Evolutionary conservation across 495 filamentous ascomycete species (phyloP).

Genomic region (Daldinia bambusicola): DNA sequence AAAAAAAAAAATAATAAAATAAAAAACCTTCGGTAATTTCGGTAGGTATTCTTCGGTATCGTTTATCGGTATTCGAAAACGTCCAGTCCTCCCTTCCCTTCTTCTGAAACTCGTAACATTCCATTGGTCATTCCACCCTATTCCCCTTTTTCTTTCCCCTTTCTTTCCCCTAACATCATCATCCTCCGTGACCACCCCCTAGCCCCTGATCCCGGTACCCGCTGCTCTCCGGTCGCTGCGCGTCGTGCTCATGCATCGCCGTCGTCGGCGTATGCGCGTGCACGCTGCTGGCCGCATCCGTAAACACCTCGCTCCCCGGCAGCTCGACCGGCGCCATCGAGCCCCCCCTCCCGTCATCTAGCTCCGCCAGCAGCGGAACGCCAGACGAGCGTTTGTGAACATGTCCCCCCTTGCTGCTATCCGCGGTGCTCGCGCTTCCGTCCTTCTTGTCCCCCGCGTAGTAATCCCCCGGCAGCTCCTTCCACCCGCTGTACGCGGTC

Average conservation of each 20-base stretch:
- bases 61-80: too few relatives aligned
- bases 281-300: slow-evolving; percentile 1
- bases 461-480: slow-evolving; percentile 24
- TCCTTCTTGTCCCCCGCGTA: slow-evolving; percentile 10
- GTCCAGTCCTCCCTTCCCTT: too few relatives aligned
- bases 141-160: neutral
- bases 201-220: slow-evolving; percentile 1
- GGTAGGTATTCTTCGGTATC: too few relatives aligned
- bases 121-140: neutral
- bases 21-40: too few relatives aligned
- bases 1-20: too few relatives aligned
- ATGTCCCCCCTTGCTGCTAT: too few relatives aligned
- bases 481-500: slow-evolving; percentile 21
- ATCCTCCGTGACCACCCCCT: neutral
- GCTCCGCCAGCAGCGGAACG: slow-evolving; percentile 42
- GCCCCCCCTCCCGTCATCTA: slow-evolving; percentile 13
- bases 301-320: slow-evolving; percentile 16
- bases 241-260: neutral
- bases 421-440: too few relatives aligned
- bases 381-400: slow-evolving; percentile 27
- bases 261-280: neutral
- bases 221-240: neutral
- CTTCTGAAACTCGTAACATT: neutral
- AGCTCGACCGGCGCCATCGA: slow-evolving; percentile 35
- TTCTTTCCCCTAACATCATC: neutral